Base-by-base conservation (phyloP, 1,284 basidiomycete genomes). In the Irpex rosettiformis region DNA sequence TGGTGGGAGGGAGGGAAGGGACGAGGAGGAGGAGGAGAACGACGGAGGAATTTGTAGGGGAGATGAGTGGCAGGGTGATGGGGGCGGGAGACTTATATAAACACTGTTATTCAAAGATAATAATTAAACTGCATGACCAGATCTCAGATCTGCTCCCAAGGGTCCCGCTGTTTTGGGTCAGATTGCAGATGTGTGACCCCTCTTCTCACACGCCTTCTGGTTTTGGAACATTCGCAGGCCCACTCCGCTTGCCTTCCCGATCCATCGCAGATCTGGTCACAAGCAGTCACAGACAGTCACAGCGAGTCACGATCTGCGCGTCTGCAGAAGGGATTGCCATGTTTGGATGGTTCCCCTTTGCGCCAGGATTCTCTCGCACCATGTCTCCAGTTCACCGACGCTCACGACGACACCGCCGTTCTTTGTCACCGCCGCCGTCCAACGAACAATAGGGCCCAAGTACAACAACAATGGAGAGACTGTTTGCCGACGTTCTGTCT, bases 1-100 rank as follows among this genome's bases (percentile, higher is more conserved):
- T 52, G 55, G 52, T 37, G 54, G 52, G 60, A 43, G 52, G 54
- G 58, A 45, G 49, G 53, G 11, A 13, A 28, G 48, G 56, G 56
- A 52, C 55, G 22, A 54, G 22, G 29, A 40, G 48, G 48, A 49
- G 48, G n/a, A 25, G 22, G 48, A 27, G n/a, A n/a, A 10, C 7
- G 21, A 13, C 21, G n/a, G 48, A 22, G 48, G 22, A 24, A n/a
- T n/a, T n/a, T n/a, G n/a, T n/a, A 22, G 48, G 48, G 48, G 48
- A 25, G n/a, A 24, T 49, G 48, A 28, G 24, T 25, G 48, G 48
- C 48, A 49, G 27, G n/a, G 10, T 1, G 48, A 24, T 24, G 21
- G 27, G 48, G 48, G 24, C 24, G 48, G 48, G 48, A 49, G 30
- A n/a, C n/a, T 33, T 33, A 33, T 33, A 33, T 33, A 33, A 33